These are phyloP conservation scores for Lotmaria passim DNA, from an alignment of 208 protist genomes.

Conservation along the genomic window DNA sequence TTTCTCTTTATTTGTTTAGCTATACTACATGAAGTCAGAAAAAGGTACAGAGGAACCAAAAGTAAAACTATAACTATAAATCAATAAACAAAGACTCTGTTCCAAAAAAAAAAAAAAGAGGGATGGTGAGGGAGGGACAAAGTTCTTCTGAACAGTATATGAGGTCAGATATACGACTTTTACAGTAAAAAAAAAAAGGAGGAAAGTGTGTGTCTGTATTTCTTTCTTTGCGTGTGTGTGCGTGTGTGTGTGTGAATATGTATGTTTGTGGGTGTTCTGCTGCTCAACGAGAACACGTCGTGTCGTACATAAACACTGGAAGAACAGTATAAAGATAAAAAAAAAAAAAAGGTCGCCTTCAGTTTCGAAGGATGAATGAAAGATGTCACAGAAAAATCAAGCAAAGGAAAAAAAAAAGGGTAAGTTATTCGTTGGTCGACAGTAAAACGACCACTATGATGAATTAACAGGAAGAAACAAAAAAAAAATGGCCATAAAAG, in stretches of 20 bases:
- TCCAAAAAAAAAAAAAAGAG: not conserved
- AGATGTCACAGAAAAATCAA: constrained; percentile 15
- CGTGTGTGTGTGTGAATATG: not conserved
- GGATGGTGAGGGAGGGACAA: not conserved
- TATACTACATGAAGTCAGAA: constrained; percentile 11
- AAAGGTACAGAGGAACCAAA: constrained; percentile 8
- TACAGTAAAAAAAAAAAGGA: not conserved
- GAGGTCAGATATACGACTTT: not conserved
- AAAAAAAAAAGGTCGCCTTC: too few relatives aligned
- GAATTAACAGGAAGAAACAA: constrained; percentile 7
- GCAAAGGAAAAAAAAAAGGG: constrained; percentile 14
- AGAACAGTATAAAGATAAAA: not conserved
- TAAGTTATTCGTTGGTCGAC: constrained; percentile 1
- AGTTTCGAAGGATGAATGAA: not conserved
- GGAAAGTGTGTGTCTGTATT: not conserved
- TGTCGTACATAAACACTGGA: too few relatives aligned
- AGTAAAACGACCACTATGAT: not conserved
- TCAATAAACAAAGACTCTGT: constrained; percentile 2
- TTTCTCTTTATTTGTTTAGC: not conserved
- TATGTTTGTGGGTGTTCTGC: not conserved
- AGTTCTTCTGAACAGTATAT: not conserved
- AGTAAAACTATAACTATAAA: not conserved
- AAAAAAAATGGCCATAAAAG: not conserved
- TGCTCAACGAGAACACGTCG: too few relatives aligned
- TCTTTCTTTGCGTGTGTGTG: not conserved